Evolutionary conservation across 1,139 yeast genomes (phyloP), one percentile per base, ranked within the genome.

Genomic region (Nakaseomyces kungkrabaensis): DNA sequence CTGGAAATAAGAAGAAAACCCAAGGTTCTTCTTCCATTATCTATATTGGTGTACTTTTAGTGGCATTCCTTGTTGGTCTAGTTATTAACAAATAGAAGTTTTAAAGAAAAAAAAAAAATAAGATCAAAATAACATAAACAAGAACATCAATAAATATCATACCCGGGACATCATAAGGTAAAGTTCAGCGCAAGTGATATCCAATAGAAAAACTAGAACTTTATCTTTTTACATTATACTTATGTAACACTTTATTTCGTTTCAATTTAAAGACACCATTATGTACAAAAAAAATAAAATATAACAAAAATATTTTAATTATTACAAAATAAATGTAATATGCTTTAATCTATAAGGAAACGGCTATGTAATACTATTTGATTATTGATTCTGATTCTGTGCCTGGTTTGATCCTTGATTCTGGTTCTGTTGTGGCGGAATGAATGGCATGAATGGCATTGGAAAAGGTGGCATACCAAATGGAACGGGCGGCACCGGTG

Each of bases 41-140:
- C 9, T 68, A 63, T 51, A 59, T 66, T 48, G 61, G 64, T 5
- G 50, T 68, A 44, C 69, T 68, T 1, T 51, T 66, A 25, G 64
- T 68, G 6, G 53, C 68, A 36, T 58, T 67, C 22, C 50, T 66
- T 33, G 65, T 60, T 33, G 66, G 66, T 26, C 48, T 60, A 10
- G 54, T 62, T 37, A 59, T 61, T 61, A 62, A 60, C 54, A 59
- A 48, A 49, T 43, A 41, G 34, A 2, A 24, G 11, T 8, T 17
- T 17, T 17, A 29, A 29, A 29, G 22, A 44, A 25, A 17, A 25
- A 36, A 17, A 9, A 29, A 29, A 29, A 7, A 29, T 1, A 29
- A 7, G 31, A 29, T 7, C 9, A 9, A 29, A 29, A 29, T 2
- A 29, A 17, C 22, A 17, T 2, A 17, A 17, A 17, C 22, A 17